Evolutionary conservation across 345 rosid species (phyloP), one percentile per base, ranked within the genome.

Genomic region (Brassica incana): DNA sequence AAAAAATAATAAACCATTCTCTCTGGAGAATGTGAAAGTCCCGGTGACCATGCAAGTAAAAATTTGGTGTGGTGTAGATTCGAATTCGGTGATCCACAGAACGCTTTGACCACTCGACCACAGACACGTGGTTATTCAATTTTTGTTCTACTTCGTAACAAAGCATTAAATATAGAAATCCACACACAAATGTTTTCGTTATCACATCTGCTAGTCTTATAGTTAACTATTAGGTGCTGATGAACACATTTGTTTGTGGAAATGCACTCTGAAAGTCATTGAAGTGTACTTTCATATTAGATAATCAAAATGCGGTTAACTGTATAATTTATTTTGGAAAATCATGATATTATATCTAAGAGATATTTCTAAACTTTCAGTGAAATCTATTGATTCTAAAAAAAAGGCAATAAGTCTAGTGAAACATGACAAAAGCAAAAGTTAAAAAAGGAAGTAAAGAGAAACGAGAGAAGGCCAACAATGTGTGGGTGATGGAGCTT

Each of bases 401-500:
- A 78, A 72, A 30, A 6, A 33, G 73, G 52, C 48, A 79, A 50
- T 48, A 79, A 58, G 70, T 74, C 29, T 52, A 73, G 82, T 67
- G 50, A 79, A 80, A 74, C 65, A 74, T 74, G 56, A 67, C 61
- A 69, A 80, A 74, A 62, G 75, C 74, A 79, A 75, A 64, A 80
- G 69, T 59, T 78, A 2, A 16, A 40, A 73, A 60, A 73, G 69
- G 61, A 73, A 66, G 81, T 5, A 61, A 74, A 62, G 58, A 75
- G 59, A 45, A 68, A 73, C 79, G 62, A 56, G 71, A 70, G 68
- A 79, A 1, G 20, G 40, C 18, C 5, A 64, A 74, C 62, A 11
- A 58, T 45, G 52, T 48, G 79, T 74, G 83, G 83, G 78, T 50
- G 75, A 80, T 64, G 75, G 48, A 61, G 65, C 74, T 45, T 50